These are phyloP conservation scores for Fomitopsis palustris DNA, from an alignment of 1,284 basidiomycete genomes.

Conservation along the genomic window DNA sequence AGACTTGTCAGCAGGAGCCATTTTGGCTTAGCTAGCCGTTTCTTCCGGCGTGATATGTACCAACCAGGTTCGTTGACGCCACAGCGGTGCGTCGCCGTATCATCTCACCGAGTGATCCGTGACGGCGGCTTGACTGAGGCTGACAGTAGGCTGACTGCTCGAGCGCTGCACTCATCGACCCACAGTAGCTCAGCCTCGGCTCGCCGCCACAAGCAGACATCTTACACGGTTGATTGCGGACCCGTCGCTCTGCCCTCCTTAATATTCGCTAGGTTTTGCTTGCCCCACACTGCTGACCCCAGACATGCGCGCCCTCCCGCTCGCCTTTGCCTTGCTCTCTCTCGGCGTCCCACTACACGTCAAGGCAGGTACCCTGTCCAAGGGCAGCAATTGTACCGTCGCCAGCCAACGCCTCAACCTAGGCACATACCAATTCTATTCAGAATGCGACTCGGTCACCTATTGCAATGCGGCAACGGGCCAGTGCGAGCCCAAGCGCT, in stretches of 20 bases:
- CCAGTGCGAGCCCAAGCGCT: conserved; percentile 63
- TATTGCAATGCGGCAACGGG: conserved; percentile 55
- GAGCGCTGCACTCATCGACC: not conserved
- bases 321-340: conserved; percentile 39
- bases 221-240: not conserved
- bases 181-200: not conserved
- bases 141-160: too few relatives aligned
- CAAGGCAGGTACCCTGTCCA: conserved; percentile 39
- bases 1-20: too few relatives aligned
- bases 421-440: conserved; percentile 73
- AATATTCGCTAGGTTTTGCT: not conserved
- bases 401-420: conserved; percentile 64
- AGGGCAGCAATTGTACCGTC: conserved; percentile 48
- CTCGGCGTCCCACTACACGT: conserved; percentile 24
- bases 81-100: too few relatives aligned
- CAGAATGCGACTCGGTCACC: conserved; percentile 69
- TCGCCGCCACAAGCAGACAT: not conserved
- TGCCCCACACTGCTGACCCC: not conserved
- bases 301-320: conserved; percentile 28
- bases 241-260: not conserved
- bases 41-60: too few relatives aligned
- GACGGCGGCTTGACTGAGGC: not conserved
- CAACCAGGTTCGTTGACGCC: too few relatives aligned
- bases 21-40: too few relatives aligned
- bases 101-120: not conserved